Evolutionary conservation across 257 asterid genomes (phyloP).

Genomic region (Buddleja alternifolia): DNA sequence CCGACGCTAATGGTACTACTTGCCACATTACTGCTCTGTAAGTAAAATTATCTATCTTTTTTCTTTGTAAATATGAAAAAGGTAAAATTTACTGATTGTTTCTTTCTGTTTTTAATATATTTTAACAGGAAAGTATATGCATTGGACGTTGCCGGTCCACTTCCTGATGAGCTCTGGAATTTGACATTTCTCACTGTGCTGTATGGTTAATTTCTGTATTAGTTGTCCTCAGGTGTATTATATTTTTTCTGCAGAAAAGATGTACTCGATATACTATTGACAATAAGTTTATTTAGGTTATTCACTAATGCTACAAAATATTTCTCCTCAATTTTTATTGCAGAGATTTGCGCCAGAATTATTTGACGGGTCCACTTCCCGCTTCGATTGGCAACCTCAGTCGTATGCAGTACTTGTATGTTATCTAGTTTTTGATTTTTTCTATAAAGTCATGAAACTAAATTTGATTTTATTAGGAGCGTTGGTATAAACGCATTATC

Average conservation of each 20-base stretch:
- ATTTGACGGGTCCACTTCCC: conserved; percentile 71
- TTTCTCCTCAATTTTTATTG: conserved; percentile 7
- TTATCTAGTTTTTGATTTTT: not conserved
- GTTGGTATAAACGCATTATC: conserved; percentile 69
- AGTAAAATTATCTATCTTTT: conserved; percentile 6
- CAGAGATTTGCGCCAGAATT: conserved; percentile 64
- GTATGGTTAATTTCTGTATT: conserved; percentile 21
- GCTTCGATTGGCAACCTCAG: conserved; percentile 57
- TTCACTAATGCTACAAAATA: not conserved
- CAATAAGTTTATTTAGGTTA: not conserved
- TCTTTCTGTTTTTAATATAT: not conserved
- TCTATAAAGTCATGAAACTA: not conserved
- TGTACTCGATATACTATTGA: not conserved
- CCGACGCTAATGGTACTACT: conserved; percentile 24
- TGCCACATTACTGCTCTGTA: conserved; percentile 57
- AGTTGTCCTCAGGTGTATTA: not conserved
- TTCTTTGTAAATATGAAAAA: no score
- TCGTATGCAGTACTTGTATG: conserved; percentile 73
- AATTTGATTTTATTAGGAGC: conserved; percentile 45
- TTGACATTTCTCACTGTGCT: conserved; percentile 52
- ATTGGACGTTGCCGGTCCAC: conserved; percentile 32
- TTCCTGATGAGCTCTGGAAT: conserved; percentile 59
- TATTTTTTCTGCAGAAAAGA: not conserved
- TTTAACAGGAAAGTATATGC: conserved; percentile 47
- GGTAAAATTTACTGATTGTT: not conserved